Evolutionary conservation across 106 monocot species (phyloP), one percentile per base, ranked within the genome.

Genomic region (Triglochin maritima): DNA sequence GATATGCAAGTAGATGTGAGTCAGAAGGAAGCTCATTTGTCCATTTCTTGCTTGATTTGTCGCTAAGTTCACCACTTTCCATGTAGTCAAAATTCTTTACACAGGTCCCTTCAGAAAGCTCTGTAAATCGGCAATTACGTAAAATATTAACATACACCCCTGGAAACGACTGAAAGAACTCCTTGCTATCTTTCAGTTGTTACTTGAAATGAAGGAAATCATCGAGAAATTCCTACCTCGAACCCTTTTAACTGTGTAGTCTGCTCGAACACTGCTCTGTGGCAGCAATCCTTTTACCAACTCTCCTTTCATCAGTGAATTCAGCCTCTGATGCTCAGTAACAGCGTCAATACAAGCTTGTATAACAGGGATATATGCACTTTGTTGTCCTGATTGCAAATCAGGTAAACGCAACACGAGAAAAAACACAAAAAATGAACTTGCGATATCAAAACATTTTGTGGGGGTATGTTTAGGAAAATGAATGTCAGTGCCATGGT

Each of bases 41-140:
- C 87, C 83, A 86, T 41, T 80, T 90, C 56, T 83, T 87, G 57
- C 46, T 80, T 52, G 71, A 47, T 77, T 86, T 87, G 47, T 80
- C 80, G 64, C 17, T 77, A 50, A 67, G 64, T 79, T 81, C 79
- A 74, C 79, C 84, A 70, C n/a, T 77, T n/a, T 69, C 78, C 69
- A 74, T 66, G 64, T 78, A 88, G 62, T 95, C 80, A 67, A 81
- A 95, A 41, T 88, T 90, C 76, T 88, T 95, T 67, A 95, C 67
- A 67, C 95, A 95, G 47, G 95, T 88, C 63, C 95, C 95, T 83
- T 95, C 87, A 70, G 95, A 81, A 70, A 95, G 90, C 48, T 88
- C 95, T 95, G 76, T 43, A 10, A 77, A 11, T 42, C 29, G 29
- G 29, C 29, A 29, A 29, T 29, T 29, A 29, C 29, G 29, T 29